Conservation (phyloP, 2,329 filamentous ascomycete species). For the Fusarium bactridioides region DNA sequence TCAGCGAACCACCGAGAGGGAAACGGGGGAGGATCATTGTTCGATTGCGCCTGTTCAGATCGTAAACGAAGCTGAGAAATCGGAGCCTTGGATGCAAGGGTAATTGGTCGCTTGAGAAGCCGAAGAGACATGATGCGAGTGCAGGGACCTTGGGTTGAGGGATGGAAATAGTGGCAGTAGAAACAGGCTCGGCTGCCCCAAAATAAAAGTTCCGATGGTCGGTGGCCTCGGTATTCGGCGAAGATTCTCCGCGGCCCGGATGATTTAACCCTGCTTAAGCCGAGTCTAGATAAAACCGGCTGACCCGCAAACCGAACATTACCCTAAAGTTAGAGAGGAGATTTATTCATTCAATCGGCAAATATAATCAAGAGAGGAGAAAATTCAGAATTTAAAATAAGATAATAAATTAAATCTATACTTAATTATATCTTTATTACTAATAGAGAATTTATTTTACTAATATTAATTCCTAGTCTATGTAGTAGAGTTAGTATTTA, state of each 20-base stretch:
- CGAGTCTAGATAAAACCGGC: background rate
- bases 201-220: background rate
- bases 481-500: too few relatives aligned
- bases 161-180: background rate
- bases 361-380: background rate
- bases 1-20: constrained; percentile 26
- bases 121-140: background rate
- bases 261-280: background rate
- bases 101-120: background rate
- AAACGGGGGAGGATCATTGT: background rate
- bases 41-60: background rate
- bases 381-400: rapidly evolving
- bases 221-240: background rate
- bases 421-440: too few relatives aligned
- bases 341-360: too few relatives aligned
- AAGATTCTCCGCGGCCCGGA: background rate
- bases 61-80: background rate
- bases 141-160: background rate
- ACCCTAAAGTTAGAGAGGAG: background rate
- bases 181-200: background rate
- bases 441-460: too few relatives aligned
- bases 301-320: background rate
- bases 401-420: background rate
- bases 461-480: too few relatives aligned
- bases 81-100: background rate